Base-by-base conservation (phyloP, 2,329 filamentous ascomycete genomes). In the Elsinoe batatas region DNA sequence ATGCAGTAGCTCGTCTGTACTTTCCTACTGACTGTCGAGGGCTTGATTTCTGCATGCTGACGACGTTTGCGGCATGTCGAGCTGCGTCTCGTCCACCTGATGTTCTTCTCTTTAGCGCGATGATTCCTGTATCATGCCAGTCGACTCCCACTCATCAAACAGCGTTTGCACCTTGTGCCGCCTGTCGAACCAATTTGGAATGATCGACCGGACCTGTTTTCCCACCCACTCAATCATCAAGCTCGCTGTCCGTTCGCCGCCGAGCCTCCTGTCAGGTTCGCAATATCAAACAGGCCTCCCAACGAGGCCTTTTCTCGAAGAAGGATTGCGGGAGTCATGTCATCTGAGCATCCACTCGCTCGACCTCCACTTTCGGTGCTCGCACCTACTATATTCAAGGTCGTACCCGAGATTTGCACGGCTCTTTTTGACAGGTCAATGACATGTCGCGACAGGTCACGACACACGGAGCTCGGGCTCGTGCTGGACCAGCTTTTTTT, bases 151-250 rank as follows among this genome's bases (percentile, higher is more conserved):
- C 22, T 36, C 47, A 51, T 51, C 32, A 51, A 51, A 51, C 47
- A 37, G 18, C 26, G 32, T 51, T 51, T 38, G 8, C 32, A 36
- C 47, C 22, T 51, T 35, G 47, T 51, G 47, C 47, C 47, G 47
- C 47, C 17, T 37, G 12, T 51, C 47, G 37, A 15, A 37, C 47
- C 12, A 36, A 37, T 37, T 51, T 38, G 47, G 35, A 51, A 51
- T 51, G 47, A 51, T 51, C 47, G 47, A 38, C 47, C 47, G 47
- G 47, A 38, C 32, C 18, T 51, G 47, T 51, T 51, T 51, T 51
- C 47, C 47, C 47, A 51, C 47, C 47, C 47, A 51, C 47, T 51
- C 47, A 51, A 26, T 22, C 22, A 5, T 5, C 22, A 3, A 3
- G 37, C 13, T 35, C 8, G 13, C 47, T 17, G 47, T 37, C 22